Conservation (phyloP, 805 yeast genomes). For the Scheffersomyces lignosus region DNA sequence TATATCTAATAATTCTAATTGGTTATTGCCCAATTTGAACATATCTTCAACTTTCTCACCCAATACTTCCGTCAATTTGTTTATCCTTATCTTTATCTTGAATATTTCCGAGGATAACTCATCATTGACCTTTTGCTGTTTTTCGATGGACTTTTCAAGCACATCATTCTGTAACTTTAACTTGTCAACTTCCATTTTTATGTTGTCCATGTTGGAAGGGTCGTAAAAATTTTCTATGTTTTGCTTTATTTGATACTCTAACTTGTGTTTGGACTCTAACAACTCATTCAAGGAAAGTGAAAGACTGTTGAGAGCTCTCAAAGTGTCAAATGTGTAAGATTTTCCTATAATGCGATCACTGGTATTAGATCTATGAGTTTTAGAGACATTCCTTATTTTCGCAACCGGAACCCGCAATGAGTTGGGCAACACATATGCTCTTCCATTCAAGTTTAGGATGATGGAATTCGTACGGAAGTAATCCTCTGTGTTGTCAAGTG, state of each 20-base stretch:
- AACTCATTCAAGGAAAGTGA: conserved; percentile 30
- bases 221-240: conserved; percentile 2
- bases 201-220: conserved; percentile 5
- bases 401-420: conserved; percentile 5
- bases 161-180: conserved; percentile 7
- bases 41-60: conserved; percentile 16
- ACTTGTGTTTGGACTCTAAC: conserved; percentile 18
- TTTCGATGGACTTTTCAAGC: conserved; percentile 15
- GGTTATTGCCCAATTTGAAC: conserved; percentile 15
- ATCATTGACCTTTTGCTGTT: conserved; percentile 25
- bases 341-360: neutral
- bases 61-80: conserved; percentile 14
- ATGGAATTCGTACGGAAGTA: conserved; percentile 20
- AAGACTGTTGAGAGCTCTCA: conserved; percentile 28
- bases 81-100: conserved; percentile 20
- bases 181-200: conserved; percentile 2
- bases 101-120: conserved; percentile 18
- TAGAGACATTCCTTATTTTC: neutral
- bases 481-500: conserved; percentile 11
- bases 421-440: conserved; percentile 18
- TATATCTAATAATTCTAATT: conserved; percentile 24
- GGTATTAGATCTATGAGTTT: neutral
- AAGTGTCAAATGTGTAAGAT: conserved; percentile 30
- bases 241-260: conserved; percentile 20
- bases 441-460: conserved; percentile 18